Evolutionary conservation across 805 yeast species (phyloP).

Genomic region (Metschnikowia bowlesiae): DNA sequence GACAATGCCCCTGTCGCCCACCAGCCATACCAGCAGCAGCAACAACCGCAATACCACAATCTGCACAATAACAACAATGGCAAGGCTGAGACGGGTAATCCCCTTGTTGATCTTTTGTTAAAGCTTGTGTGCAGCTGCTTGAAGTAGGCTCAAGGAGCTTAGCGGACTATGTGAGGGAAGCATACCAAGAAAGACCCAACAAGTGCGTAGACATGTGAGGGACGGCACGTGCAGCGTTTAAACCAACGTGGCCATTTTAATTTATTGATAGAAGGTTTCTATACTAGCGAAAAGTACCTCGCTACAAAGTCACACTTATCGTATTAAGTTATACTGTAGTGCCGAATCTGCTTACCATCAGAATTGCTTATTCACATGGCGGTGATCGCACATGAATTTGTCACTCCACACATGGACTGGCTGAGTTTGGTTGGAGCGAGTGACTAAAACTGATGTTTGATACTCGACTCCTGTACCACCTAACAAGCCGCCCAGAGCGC

Average conservation of each 20-base stretch:
- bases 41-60: conserved; percentile 20
- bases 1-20: conserved; percentile 14
- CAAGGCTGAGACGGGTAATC: conserved; percentile 23
- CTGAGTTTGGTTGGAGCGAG: too few relatives aligned
- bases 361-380: not conserved
- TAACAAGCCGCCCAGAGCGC: too few relatives aligned
- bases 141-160: not conserved
- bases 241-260: too few relatives aligned
- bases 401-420: not conserved
- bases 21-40: conserved; percentile 21
- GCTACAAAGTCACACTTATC: too few relatives aligned
- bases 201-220: too few relatives aligned
- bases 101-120: conserved; percentile 26
- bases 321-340: not conserved
- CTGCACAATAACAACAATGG: conserved; percentile 16
- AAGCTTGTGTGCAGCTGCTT: conserved; percentile 32
- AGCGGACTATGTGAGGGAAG: not conserved
- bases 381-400: not conserved
- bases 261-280: too few relatives aligned
- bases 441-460: too few relatives aligned
- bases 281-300: too few relatives aligned
- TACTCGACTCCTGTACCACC: too few relatives aligned
- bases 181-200: not conserved
- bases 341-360: too few relatives aligned
- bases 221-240: too few relatives aligned